Evolutionary conservation across 164 flowering plant genomes (phyloP), one percentile per base, ranked within the genome.

Genomic region (Vitis amurensis): DNA sequence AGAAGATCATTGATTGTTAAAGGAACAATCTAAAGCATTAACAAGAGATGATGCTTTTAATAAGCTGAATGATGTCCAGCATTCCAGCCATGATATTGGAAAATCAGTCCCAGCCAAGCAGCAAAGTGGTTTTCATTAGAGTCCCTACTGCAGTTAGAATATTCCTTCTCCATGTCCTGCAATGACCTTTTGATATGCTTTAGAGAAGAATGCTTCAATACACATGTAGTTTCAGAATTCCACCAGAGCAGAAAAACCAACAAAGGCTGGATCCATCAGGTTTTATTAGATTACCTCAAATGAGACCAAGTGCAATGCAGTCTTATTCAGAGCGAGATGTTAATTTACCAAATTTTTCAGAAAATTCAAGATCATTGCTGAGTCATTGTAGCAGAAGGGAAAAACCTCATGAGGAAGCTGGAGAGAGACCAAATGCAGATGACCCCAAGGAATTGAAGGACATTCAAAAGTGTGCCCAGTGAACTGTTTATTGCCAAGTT

Each of bases 351-450:
- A 58, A 4, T 52, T 48, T 55, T 63, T 11, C 13, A 23, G 27
- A 57, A 65, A 61, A 48, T 63, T n/a, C 55, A 67, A 23, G 65
- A 55, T 9, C 61, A 83, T 52, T 79, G 73, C 47, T 81, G 85
- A 11, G 77, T 72, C 31, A 71, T 62, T 44, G 81, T 55, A 50
- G 80, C 50, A 47, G 89, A 80, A 61, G 97, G 93, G 59, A 82
- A 77, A 65, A 81, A 82, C 79, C 93, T 84, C 93, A 91, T 90
- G 67, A 94, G 82, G 81, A 91, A 90, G 82, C 94, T 91, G 9
- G 98, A 85, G 50, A 94, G 91, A 23, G 99, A 94, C 99, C 99
- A 94, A 61, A 94, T 90, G 82, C 96, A 94, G 63, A 94, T 84
- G 47, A 94, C 82, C 8, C 99, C 99, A 69, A 94, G 97, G 60